Evolutionary conservation across 1,284 basidiomycete genomes (phyloP), one percentile per base, ranked within the genome.

Genomic region (Phlebopus sp.): DNA sequence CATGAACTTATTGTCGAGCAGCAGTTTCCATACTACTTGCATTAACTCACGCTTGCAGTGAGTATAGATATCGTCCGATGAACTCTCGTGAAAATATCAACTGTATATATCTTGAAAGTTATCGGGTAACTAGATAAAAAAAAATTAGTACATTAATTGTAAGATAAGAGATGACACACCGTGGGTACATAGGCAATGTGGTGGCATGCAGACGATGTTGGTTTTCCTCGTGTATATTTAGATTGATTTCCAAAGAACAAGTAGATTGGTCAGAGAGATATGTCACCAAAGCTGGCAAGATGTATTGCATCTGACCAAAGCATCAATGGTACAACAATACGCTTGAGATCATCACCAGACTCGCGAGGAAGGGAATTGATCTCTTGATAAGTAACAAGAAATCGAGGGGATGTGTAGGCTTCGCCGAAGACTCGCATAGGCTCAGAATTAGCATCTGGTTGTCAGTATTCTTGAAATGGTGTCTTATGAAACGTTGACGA

Each of bases 301-400:
- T 69, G 67, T 0, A 71, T 74, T 0, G 62, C 52, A 43, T 74
- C 70, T 0, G 71, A 74, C 57, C 59, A 70, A 44, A 69, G 52
- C 62, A 72, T 64, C 1, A 71, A 32, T 0, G 49, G 63, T 0
- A 51, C 56, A 4, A 71, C 51, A 3, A 60, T 59, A 1, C 54
- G 43, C 32, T 63, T 57, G 0, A 64, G 38, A 1, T 29, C 53
- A 37, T 54, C 56, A 1, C 44, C 55, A 8, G 21, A 6, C 6
- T 3, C 21, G 3, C 21, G 21, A 4, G 21, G 21, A 23, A 23
- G 21, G 3, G 21, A 3, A 23, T 23, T 23, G 21, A 23, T 6
- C 21, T 23, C 21, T 6, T 6, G 3, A 23, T 23, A 23, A 3
- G 6, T 23, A 6, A 4, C 21, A 3, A 23, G 4, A 3, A 23